Evolutionary conservation across 2,329 filamentous ascomycete species (phyloP), one percentile per base, ranked within the genome.

Genomic region (Diplodia mutila): DNA sequence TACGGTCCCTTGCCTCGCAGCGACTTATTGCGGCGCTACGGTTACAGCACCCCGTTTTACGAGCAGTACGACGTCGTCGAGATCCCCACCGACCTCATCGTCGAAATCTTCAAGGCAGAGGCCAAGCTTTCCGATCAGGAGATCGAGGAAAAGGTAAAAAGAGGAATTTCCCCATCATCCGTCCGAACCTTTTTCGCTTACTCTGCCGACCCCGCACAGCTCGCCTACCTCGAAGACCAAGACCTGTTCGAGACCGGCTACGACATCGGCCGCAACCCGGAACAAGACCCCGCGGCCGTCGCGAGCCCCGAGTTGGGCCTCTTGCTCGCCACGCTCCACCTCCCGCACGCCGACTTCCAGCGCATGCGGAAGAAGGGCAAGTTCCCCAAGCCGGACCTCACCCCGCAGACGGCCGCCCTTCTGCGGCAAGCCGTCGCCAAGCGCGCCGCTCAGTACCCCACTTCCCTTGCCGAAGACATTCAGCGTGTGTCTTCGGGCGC

Each of bases 1-100:
- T 97, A 97, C 72, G 94, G 94, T 0, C 89, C 93, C 6, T 86
- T 96, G 3, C 91, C 93, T 11, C 91, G 91, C 68, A 90, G 91
- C 0, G 93, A 97, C 74, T 83, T 97, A 8, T 84, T 97, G 12
- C 85, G 94, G 42, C 85, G 93, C 16, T 97, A 97, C 72, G 94
- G 94, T 21, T 97, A 97, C 73, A 88, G 93, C n/a, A 94, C 92
- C 0, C 80, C 86, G 32, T 90, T 89, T 71, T 94, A 97, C 73
- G 82, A 88, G 11, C 84, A 89, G 49, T 93, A 93, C 77, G 93
- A 97, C 72, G 92, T 97, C 0, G 90, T 92, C 0, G 94, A 97
- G 76, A 79, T 97, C 39, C 84, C 90, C 0, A 87, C 90, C 80
- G 80, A 83, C 0, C 73, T 87, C 9, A 83, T 94, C 25, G 79